Evolutionary conservation across 2,329 filamentous ascomycete species (phyloP), one percentile per base, ranked within the genome.

Genomic region (Blastomyces parvus): DNA sequence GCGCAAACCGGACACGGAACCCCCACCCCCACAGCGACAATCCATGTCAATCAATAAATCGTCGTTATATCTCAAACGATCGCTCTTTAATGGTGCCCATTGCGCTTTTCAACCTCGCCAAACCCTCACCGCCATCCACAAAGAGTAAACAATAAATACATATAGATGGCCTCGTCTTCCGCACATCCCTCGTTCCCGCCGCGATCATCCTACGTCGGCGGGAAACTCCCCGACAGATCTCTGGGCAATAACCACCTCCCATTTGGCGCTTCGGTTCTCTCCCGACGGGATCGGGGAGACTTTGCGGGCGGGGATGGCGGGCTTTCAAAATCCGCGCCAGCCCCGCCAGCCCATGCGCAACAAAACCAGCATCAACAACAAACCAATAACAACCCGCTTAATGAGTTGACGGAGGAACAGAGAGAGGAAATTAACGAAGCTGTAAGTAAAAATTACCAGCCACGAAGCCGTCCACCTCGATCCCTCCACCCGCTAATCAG

Each of bases 391-490:
- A 84, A 74, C 74, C 78, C 78, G 44, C 71, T 86, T 58, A 82
- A 80, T 59, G 77, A 81, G 53, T 75, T 97, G 68, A 88, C 86
- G 25, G 92, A 97, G 72, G 92, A 97, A 77, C 92, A 97, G 75
- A 84, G 88, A 68, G 90, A 95, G 72, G 92, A 97, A 76, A 93
- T 97, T 67, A 90, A 90, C 74, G 92, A 97, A 81, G 92, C 93
- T 67, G 91, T 95, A 84, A 73, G 88, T 81, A 57, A 52, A 56
- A 40, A 46, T 22, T 33, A 33, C 14, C 22, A 19, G 14, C 42
- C 17, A 19, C 17, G 42, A 44, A 44, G n/a, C 17, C 42, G 7
- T 13, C 42, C 50, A 46, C 44, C 11, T 13, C 19, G 17, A 17
- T 17, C 11, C 56, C 11, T 17, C 8, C 19, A 5, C 7, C 11